Evolutionary conservation across 1,139 yeast species (phyloP).

Genomic region (Lipomyces yarrowii): DNA sequence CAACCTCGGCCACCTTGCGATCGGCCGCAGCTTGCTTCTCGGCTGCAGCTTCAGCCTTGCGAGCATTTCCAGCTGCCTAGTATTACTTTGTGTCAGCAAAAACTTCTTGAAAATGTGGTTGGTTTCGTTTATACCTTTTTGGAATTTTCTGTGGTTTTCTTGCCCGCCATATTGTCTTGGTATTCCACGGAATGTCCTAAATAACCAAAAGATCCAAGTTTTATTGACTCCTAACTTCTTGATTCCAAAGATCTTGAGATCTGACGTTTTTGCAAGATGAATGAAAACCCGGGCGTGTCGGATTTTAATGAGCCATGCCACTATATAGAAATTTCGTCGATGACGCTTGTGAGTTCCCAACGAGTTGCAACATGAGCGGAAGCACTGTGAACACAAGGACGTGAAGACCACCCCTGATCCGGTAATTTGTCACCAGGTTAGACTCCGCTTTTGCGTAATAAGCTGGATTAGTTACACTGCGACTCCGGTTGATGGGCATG

Average conservation of each 20-base stretch:
- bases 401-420: background rate
- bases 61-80: constrained; percentile 67
- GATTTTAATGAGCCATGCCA: too few relatives aligned
- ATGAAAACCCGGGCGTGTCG: background rate
- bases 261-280: background rate
- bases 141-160: constrained; percentile 20
- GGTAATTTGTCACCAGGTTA: background rate
- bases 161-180: constrained; percentile 14
- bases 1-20: constrained; percentile 50
- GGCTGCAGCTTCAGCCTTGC: constrained; percentile 42
- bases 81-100: background rate
- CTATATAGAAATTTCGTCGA: background rate
- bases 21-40: constrained; percentile 55
- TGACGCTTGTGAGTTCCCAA: background rate
- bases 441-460: background rate
- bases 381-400: background rate
- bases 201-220: background rate
- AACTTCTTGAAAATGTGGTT: background rate
- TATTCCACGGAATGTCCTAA: background rate
- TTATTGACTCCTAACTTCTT: background rate
- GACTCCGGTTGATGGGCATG: too few relatives aligned
- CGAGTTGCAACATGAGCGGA: background rate
- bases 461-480: too few relatives aligned
- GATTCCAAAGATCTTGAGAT: background rate
- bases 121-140: constrained; percentile 21